phyloP scores from a whole-genome alignment of 495 filamentous ascomycete species.

The Filosporella fistucella region DNA sequence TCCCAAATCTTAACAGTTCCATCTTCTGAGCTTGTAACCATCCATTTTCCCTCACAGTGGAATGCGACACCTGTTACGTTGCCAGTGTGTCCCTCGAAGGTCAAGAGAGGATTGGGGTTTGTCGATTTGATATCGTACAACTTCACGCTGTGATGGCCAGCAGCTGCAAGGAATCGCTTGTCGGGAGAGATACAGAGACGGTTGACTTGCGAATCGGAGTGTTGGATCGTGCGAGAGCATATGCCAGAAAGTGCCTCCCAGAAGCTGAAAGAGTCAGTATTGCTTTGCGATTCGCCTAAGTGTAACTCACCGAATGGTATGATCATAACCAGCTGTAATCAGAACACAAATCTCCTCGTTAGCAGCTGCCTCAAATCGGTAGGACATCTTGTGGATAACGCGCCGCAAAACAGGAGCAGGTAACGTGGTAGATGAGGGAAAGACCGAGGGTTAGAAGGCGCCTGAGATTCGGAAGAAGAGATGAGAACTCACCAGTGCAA shows the following conservation, averaged over 20 bases:
- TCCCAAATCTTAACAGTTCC: slow-evolving; percentile 99
- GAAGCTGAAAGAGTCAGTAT: slow-evolving; percentile 54
- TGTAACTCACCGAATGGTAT: slow-evolving; percentile 82
- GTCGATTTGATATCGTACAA: slow-evolving; percentile 97
- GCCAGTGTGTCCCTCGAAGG: slow-evolving; percentile 90
- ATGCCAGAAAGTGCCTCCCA: slow-evolving; percentile 98
- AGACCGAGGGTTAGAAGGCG: background rate
- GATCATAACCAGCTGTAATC: slow-evolving; percentile 86
- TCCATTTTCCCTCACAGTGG: slow-evolving; percentile 98
- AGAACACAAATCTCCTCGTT: slow-evolving; percentile 11
- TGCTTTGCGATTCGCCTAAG: background rate
- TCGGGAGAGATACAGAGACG: slow-evolving; percentile 97
- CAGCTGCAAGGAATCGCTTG: slow-evolving; percentile 92
- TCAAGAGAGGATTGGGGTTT: slow-evolving; percentile 85
- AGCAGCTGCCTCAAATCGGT: background rate
- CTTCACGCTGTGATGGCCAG: slow-evolving; percentile 91
- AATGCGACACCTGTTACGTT: slow-evolving; percentile 97
- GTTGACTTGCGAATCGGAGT: slow-evolving; percentile 97
- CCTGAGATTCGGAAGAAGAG: background rate
- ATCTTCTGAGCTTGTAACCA: slow-evolving; percentile 98
- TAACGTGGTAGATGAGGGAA: slow-evolving; percentile 1
- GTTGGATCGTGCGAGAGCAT: slow-evolving; percentile 95
- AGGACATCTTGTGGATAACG: slow-evolving; percentile 1
- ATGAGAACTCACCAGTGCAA: slow-evolving; percentile 19
- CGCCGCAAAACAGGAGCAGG: background rate